Base-by-base conservation (phyloP, 1,284 basidiomycete species). In the Boletus albobrunnescens region DNA sequence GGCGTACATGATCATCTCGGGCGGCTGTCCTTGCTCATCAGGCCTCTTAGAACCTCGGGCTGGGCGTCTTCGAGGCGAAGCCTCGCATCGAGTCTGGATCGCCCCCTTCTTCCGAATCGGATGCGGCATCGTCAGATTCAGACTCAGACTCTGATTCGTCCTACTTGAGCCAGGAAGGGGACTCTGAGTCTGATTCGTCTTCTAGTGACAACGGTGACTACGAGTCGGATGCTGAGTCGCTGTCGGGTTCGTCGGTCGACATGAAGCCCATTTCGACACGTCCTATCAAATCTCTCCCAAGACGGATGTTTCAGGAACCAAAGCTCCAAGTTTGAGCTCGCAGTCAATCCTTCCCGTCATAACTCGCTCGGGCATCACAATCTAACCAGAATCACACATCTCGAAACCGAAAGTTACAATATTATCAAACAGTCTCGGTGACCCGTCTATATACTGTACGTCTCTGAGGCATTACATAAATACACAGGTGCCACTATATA, bases 1-100 rank as follows among this genome's bases (percentile, higher is more conserved):
- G 26, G 10, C 30, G 26, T 31, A 31, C 30, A 10, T 26, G 11
- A 14, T n/a, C 14, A 19, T n/a, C 27, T n/a, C 7, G 10, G 19
- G n/a, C 13, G 16, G n/a, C n/a, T n/a, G n/a, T n/a, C 31, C n/a
- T 36, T 40, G 31, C 23, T 47, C 39, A 58, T 40, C 3, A 30
- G n/a, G 1, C 23, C 31, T 14, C 30, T 22, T 55, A 84, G 82
- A 76, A 83, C 52, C 74, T 85, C 20, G 82, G 82, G 7, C 70
- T 84, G 0, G 82, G 82, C 6, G 71, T 84, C 2, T 82, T 81
- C 49, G 78, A 82, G 55, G 64, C 72, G 61, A 63, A 56, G 42
- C 33, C 2, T 33, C 47, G 14, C 11, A 24, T 35, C 4, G 36
- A 26, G 8, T 20, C 45, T 10, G 39, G 50, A 23, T 39, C 50